These are phyloP conservation scores for Erythrophleum ivorense DNA, from an alignment of 331 rosid genomes.

Conservation along the genomic window DNA sequence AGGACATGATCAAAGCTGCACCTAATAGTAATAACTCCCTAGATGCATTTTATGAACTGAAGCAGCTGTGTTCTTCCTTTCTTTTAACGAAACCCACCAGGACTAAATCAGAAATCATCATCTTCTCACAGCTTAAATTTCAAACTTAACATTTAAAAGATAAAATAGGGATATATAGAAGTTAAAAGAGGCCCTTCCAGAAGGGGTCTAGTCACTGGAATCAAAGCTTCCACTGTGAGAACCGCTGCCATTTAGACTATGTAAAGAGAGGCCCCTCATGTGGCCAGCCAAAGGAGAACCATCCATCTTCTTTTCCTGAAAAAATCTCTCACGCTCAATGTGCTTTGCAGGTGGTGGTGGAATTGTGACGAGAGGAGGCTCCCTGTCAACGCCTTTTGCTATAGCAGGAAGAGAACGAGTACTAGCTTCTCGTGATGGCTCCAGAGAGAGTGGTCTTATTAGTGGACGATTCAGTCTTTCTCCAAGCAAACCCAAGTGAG, in stretches of 20 bases:
- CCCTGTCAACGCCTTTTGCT: constrained; percentile 58
- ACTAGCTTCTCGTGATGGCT: constrained; percentile 51
- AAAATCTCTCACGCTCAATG: constrained; percentile 77
- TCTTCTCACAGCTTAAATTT: constrained; percentile 7
- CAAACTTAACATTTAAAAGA: constrained; percentile 32
- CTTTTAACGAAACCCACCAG: constrained; percentile 1
- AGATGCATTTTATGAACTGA: constrained; percentile 32
- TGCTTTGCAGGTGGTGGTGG: constrained; percentile 97
- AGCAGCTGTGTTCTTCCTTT: constrained; percentile 2
- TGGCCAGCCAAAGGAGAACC: constrained; percentile 66
- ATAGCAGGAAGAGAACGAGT: constrained; percentile 44
- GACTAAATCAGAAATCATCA: constrained; percentile 27
- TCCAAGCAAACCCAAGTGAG: constrained; percentile 66
- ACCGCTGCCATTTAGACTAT: constrained; percentile 78
- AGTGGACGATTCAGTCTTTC: constrained; percentile 83
- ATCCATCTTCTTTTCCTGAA: constrained; percentile 72
- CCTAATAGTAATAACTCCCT: not conserved
- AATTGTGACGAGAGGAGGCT: constrained; percentile 52
- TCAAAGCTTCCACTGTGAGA: constrained; percentile 87
- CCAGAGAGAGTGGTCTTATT: constrained; percentile 67
- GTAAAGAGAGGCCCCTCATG: constrained; percentile 76
- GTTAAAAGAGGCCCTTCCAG: not conserved
- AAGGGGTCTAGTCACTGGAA: constrained; percentile 54
- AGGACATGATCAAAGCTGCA: constrained; percentile 4
- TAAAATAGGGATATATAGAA: not conserved